A percentile compares a stretch with the other conserved stretches of the same genome.
phyloP scores from a whole-genome alignment of 1,139 yeast species.

The Candida frijolesensis region DNA sequence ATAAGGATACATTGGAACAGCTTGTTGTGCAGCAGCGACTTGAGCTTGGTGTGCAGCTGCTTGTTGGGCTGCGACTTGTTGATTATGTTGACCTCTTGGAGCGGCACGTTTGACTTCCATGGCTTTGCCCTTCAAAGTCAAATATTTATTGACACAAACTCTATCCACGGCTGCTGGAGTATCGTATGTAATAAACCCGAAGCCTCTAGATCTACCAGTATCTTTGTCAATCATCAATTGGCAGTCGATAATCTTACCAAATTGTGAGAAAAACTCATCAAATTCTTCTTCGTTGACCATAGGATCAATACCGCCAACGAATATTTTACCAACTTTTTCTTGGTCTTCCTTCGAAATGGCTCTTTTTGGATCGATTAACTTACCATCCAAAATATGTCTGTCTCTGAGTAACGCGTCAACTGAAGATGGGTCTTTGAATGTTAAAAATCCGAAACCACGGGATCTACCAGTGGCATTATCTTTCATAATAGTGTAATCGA shows the following conservation, averaged over 20 bases:
- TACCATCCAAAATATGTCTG: constrained; percentile 92
- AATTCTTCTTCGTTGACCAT: constrained; percentile 94
- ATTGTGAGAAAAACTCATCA: constrained; percentile 82
- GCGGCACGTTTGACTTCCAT: constrained; percentile 99
- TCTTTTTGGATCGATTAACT: constrained; percentile 95
- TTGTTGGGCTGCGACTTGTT: constrained; percentile 39
- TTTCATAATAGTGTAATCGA: constrained; percentile 93
- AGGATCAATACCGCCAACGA: constrained; percentile 97
- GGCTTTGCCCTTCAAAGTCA: constrained; percentile 83
- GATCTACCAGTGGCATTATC: constrained; percentile 89
- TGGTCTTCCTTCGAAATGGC: constrained; percentile 99
- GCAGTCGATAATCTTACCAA: constrained; percentile 94
- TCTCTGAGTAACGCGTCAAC: constrained; percentile 88
- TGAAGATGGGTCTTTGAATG: constrained; percentile 78
- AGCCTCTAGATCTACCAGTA: constrained; percentile 96
- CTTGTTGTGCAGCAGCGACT: constrained; percentile 15
- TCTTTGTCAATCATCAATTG: constrained; percentile 98
- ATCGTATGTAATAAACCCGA: constrained; percentile 96
- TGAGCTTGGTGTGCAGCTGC: constrained; percentile 25
- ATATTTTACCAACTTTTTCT: constrained; percentile 95
- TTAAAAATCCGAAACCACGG: constrained; percentile 94
- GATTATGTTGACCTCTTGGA: constrained; percentile 69
- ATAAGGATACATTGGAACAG: constrained; percentile 22
- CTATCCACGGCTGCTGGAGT: constrained; percentile 94
- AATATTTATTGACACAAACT: constrained; percentile 81